Evolutionary conservation across 352 stramenopile species (phyloP).

Genomic region (Thraustotheca clavata): DNA sequence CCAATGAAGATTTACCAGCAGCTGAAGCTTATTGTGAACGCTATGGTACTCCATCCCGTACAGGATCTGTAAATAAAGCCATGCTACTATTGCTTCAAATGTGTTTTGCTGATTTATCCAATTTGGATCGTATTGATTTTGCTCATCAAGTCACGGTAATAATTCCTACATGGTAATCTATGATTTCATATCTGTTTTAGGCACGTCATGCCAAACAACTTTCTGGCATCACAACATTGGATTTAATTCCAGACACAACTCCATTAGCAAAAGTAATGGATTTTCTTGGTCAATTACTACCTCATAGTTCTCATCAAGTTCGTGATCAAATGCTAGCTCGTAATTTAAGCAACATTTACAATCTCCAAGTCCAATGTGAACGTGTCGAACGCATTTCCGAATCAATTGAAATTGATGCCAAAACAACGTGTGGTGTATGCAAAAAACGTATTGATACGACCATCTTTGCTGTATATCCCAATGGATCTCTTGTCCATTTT

Average conservation of each 20-base stretch:
- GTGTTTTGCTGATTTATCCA: conserved; percentile 65
- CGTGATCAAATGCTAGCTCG: conserved; percentile 71
- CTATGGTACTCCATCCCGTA: conserved; percentile 44
- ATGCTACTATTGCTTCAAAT: conserved; percentile 70
- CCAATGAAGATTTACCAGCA: conserved; percentile 63
- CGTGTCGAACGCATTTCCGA: conserved; percentile 69
- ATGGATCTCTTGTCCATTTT: conserved; percentile 81
- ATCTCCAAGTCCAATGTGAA: conserved; percentile 81
- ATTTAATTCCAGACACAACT: conserved; percentile 55
- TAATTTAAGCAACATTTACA: conserved; percentile 84
- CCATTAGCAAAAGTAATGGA: conserved; percentile 74
- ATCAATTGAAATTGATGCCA: conserved; percentile 74
- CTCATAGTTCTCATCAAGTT: conserved; percentile 56
- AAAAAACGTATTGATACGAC: conserved; percentile 85
- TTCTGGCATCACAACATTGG: conserved; percentile 55
- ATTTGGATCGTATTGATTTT: conserved; percentile 73
- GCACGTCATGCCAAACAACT: conserved; percentile 69
- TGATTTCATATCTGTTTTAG: conserved; percentile 49
- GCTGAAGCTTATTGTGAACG: conserved; percentile 78
- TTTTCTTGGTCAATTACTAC: conserved; percentile 73
- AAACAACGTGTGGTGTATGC: conserved; percentile 68
- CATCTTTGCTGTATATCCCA: conserved; percentile 81
- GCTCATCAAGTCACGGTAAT: conserved; percentile 39
- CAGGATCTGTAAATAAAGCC: conserved; percentile 57
- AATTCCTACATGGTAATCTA: background rate